Base-by-base conservation (phyloP, 768 basidiomycete species). In the Macrolepiota fuliginosa region DNA sequence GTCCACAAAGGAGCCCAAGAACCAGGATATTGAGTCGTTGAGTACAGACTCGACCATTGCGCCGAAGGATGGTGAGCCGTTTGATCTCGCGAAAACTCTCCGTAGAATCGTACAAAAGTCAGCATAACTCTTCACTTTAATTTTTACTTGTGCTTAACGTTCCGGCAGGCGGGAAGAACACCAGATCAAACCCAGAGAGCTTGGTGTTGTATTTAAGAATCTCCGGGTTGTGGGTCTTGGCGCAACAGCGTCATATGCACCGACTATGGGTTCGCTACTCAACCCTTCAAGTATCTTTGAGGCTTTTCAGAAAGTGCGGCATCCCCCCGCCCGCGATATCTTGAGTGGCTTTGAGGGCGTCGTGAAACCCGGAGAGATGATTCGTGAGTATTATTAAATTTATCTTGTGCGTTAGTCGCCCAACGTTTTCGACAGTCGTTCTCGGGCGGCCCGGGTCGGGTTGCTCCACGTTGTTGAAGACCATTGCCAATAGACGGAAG, bases 381-480 rank as follows among this genome's bases (percentile, higher is more conserved):
- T 90, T 77, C 80, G 92, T 87, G 66, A 67, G 89, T 83, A 24
- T 29, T 45, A 40, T 24, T 45, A 7, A 85, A 88, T 17, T 1
- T 80, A 81, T 6, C 13, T 22, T n/a, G 25, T 17, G 9, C 10
- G n/a, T 36, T 51, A 24, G 25, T 37, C 22, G 56, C 17, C 37
- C 52, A 54, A 37, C 10, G 54, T 35, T 3, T 40, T 12, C 58
- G 35, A 3, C 66, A 90, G 90, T 96, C 24, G 92, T 94, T 17
- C 80, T 95, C 17, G 94, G 94, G 46, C 81, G 92, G 45, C 94
- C 94, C 0, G 90, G 90, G 13, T 86, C 91, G 0, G 94, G 94
- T 1, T 96, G 94, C 70, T 86, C 83, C 13, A 93, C 94, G 0
- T 78, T 97, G 53, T 83, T 97, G 52, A 94, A 94, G 72, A 82